phyloP scores from a whole-genome alignment of 768 basidiomycete species.

The Antrodiella citrinella region DNA sequence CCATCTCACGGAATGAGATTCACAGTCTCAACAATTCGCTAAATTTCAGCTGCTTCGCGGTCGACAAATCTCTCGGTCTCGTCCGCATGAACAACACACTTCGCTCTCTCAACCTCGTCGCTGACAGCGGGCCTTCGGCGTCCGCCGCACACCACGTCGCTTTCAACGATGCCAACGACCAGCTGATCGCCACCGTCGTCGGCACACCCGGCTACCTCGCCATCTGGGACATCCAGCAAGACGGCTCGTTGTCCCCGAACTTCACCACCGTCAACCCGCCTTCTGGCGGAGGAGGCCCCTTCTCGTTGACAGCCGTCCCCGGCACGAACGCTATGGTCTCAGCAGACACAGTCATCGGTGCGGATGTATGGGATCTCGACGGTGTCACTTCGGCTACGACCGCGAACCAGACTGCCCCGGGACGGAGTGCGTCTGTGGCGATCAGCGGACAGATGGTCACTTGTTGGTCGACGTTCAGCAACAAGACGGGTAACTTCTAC shows the following conservation, averaged over 20 bases:
- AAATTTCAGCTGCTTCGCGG: slow-evolving; percentile 36
- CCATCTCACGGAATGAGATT: no score
- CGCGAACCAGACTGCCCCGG: slow-evolving; percentile 12
- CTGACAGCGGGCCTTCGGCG: slow-evolving; percentile 38
- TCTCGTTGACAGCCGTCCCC: slow-evolving; percentile 33
- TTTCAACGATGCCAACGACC: slow-evolving; percentile 36
- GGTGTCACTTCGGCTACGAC: slow-evolving; percentile 18
- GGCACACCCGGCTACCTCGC: slow-evolving; percentile 45
- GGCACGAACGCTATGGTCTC: slow-evolving; percentile 22
- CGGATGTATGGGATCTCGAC: slow-evolving; percentile 22
- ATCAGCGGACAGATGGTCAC: slow-evolving; percentile 22
- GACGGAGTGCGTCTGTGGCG: slow-evolving; percentile 14
- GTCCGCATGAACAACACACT: slow-evolving; percentile 31
- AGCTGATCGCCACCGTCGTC: slow-evolving; percentile 42
- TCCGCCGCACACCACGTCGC: slow-evolving; percentile 30
- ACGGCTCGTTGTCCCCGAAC: slow-evolving; percentile 37
- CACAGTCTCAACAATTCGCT: no score
- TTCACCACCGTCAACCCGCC: slow-evolving; percentile 30
- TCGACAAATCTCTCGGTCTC: slow-evolving; percentile 35
- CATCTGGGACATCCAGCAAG: slow-evolving; percentile 36
- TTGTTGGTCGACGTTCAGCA: slow-evolving; percentile 24
- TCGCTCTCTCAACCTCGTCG: slow-evolving; percentile 42
- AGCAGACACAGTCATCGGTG: slow-evolving; percentile 23
- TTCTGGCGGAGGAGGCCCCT: slow-evolving; percentile 37
- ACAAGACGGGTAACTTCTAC: slow-evolving; percentile 25